Percentiles rank a stretch among this genome's conserved stretches.
Conservation (phyloP, 352 stramenopile species). For the Phytophthora kernoviae region DNA sequence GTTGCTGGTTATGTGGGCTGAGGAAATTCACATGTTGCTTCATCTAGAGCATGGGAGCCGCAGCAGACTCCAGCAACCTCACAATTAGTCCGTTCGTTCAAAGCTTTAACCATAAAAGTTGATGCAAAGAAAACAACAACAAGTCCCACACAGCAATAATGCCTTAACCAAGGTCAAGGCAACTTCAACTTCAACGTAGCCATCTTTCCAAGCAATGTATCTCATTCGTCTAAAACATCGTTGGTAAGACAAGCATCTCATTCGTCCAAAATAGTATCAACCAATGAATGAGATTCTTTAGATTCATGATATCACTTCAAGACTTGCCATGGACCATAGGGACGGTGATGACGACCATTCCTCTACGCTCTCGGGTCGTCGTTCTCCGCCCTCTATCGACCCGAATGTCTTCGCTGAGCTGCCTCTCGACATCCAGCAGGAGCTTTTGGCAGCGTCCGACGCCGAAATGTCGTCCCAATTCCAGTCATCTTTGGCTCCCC, state of each 20-base stretch:
- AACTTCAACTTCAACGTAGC: slow-evolving; percentile 16
- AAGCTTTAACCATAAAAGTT: neutral
- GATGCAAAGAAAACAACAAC: slow-evolving; percentile 4
- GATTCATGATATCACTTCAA: too few relatives aligned
- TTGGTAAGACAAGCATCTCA: too few relatives aligned
- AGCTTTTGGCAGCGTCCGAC: slow-evolving; percentile 33
- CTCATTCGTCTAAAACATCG: too few relatives aligned
- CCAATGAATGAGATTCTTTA: too few relatives aligned
- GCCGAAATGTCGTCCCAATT: neutral
- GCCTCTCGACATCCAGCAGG: slow-evolving; percentile 57
- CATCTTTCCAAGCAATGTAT: slow-evolving; percentile 17
- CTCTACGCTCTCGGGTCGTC: too few relatives aligned
- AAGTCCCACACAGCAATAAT: slow-evolving; percentile 18
- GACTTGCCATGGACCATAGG: too few relatives aligned
- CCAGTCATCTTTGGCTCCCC: too few relatives aligned
- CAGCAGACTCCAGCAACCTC: slow-evolving; percentile 10
- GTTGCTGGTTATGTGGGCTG: slow-evolving; percentile 59
- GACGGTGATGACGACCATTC: too few relatives aligned
- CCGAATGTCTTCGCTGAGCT: slow-evolving; percentile 52
- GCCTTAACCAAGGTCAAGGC: slow-evolving; percentile 14
- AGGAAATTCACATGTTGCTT: slow-evolving; percentile 64
- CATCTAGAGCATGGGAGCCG: slow-evolving; percentile 63
- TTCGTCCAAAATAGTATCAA: slow-evolving; percentile 23
- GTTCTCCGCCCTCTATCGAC: slow-evolving; percentile 39
- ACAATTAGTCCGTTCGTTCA: slow-evolving; percentile 20